A percentile compares a stretch with the other conserved stretches of the same genome.
phyloP scores from a whole-genome alignment of 805 yeast genomes.

The Pichia manshurica region DNA sequence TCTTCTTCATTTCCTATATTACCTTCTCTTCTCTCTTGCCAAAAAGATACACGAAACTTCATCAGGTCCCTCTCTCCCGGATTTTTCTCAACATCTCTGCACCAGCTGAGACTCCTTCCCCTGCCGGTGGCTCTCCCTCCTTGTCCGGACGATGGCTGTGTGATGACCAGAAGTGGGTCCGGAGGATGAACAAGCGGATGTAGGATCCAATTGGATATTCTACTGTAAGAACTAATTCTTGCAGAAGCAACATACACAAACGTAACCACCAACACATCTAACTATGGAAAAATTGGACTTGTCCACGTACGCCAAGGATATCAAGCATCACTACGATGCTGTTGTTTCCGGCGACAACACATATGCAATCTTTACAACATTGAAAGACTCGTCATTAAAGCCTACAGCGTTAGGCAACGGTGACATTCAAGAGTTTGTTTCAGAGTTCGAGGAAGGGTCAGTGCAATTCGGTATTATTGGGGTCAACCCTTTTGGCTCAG shows the following conservation, averaged over 20 bases:
- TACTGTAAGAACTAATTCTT: no score
- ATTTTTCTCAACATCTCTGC: no score
- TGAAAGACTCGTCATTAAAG: conserved; percentile 43
- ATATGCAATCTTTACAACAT: conserved; percentile 81
- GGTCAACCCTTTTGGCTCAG: conserved; percentile 86
- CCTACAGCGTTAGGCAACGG: conserved; percentile 53
- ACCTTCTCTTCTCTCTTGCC: no score
- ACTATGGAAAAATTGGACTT: conserved; percentile 55
- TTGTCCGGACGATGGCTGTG: no score
- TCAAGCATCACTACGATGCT: conserved; percentile 68
- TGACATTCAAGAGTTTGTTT: conserved; percentile 70
- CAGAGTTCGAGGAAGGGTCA: conserved; percentile 76
- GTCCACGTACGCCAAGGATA: conserved; percentile 66
- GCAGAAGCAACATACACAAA: no score
- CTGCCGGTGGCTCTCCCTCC: no score
- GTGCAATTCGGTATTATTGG: conserved; percentile 89
- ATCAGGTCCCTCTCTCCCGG: no score
- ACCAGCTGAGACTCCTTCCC: background rate
- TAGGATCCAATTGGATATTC: no score
- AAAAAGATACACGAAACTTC: no score
- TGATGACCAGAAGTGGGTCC: no score
- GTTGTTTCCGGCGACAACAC: conserved; percentile 74
- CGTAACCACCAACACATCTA: no score
- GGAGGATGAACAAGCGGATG: no score
- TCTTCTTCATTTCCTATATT: background rate